Base-by-base conservation (phyloP, 2,329 filamentous ascomycete species). In the Juglanconis oblonga region DNA sequence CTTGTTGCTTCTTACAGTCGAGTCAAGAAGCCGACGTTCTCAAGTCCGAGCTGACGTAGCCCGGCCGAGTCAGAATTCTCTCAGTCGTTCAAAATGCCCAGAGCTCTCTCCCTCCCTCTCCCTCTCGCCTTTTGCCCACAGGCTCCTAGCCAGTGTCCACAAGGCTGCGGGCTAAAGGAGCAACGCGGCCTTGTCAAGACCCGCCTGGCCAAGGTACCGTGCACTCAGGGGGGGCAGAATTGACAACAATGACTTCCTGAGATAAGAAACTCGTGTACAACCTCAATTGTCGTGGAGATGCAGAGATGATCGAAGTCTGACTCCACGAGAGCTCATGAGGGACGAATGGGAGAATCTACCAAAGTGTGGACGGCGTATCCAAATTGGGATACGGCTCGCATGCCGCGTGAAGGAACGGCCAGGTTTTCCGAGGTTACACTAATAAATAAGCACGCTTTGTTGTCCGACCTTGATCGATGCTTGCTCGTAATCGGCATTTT, bases 181-280 rank as follows among this genome's bases (percentile, higher is more conserved):
- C 35, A 31, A 52, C 36, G 9, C 51, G 29, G 36, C 55, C 47
- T 45, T 50, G 52, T 58, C 47, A 17, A 48, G 51, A 31, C 54
- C 56, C 52, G 44, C 53, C 47, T 48, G 38, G 14, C 10, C 29
- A 40, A 49, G 33, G 56, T 32, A 49, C 59, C 44, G 52, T 58
- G 52, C 59, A 14, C 24, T 52, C 59, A 55, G 56, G 56, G 59
- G 55, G 31, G 14, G 38, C 56, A 55, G 14, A 52, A 50, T 50
- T 62, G 59, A n/a, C 40, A 14, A n/a, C 52, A 42, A 52, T 59
- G 56, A 52, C 45, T 58, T 57, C 48, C 29, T 58, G 56, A 51
- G 47, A 59, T 24, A 51, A 42, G 51, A 40, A 45, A 38, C 45
- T 31, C 9, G 29, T 32, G 17, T 42, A 33, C 35, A 32, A 32